phyloP scores from a whole-genome alignment of 805 yeast genomes.

The Pichia rugopelliculosa region DNA sequence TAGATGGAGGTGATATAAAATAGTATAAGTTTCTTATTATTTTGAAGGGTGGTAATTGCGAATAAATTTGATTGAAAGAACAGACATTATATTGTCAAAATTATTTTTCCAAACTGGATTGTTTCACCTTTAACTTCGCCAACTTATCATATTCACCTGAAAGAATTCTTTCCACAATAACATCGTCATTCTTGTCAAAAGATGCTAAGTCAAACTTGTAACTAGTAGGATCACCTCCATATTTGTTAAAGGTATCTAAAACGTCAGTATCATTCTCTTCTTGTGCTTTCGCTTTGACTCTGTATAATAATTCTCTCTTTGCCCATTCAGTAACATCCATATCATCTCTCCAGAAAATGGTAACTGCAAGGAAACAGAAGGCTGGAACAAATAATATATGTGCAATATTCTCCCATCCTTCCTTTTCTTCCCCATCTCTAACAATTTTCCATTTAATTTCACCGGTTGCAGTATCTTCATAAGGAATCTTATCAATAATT shows the following conservation, averaged over 20 bases:
- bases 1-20: not conserved
- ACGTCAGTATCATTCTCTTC: conserved; percentile 50
- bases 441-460: conserved; percentile 73
- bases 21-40: not conserved
- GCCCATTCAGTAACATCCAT: conserved; percentile 67
- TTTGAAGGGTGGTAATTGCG: not conserved
- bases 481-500: conserved; percentile 78
- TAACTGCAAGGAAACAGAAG: conserved; percentile 46
- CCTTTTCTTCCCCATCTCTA: conserved; percentile 59
- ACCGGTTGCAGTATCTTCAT: conserved; percentile 71
- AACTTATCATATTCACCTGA: conserved; percentile 78
- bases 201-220: conserved; percentile 45
- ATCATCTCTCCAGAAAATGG: conserved; percentile 44
- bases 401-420: conserved; percentile 79
- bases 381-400: conserved; percentile 71
- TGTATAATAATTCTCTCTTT: conserved; percentile 66
- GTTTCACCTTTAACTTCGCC: conserved; percentile 48
- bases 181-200: conserved; percentile 60
- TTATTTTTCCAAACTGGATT: conserved; percentile 9
- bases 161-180: conserved; percentile 73
- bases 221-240: conserved; percentile 34
- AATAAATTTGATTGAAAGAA: not conserved
- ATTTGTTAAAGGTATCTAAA: conserved; percentile 33
- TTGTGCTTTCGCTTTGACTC: conserved; percentile 62
- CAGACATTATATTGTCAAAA: not conserved